Evolutionary conservation across 768 basidiomycete genomes (phyloP).

Genomic region (Auricularia cornea): DNA sequence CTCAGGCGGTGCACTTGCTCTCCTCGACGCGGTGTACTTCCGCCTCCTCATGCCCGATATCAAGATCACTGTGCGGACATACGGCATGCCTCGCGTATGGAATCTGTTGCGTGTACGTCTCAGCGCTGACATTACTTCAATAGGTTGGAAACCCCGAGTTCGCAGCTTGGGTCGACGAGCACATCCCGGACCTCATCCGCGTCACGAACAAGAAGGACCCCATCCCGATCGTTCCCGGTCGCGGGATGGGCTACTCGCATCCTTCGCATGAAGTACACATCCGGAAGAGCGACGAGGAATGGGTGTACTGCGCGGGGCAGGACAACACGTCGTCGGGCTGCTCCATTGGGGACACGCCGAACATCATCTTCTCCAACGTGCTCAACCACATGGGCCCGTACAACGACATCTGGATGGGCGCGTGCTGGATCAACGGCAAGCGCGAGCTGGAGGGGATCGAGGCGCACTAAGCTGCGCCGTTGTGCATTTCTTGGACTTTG

Average conservation of each 20-base stretch:
- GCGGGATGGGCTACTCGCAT: slow-evolving; percentile 36
- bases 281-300: slow-evolving; percentile 16
- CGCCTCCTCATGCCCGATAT: slow-evolving; percentile 27
- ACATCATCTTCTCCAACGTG: slow-evolving; percentile 12
- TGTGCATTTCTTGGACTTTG: neutral
- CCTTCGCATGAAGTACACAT: slow-evolving; percentile 49
- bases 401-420: slow-evolving; percentile 14
- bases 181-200: slow-evolving; percentile 19
- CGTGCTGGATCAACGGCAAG: slow-evolving; percentile 1
- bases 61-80: neutral
- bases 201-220: slow-evolving; percentile 32
- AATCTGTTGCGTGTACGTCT: too few species aligned
- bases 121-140: too few species aligned
- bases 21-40: slow-evolving; percentile 33
- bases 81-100: neutral
- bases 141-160: neutral
- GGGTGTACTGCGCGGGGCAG: slow-evolving; percentile 20
- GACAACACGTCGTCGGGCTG: slow-evolving; percentile 2
- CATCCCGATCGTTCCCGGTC: slow-evolving; percentile 50
- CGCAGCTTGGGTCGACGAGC: slow-evolving; percentile 6
- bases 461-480: neutral
- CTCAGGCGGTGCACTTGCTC: slow-evolving; percentile 28
- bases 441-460: neutral
- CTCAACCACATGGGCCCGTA: slow-evolving; percentile 21
- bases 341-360: slow-evolving; percentile 16